Base-by-base conservation (phyloP, 2,329 filamentous ascomycete species). In the Trichoderma sp. region DNA sequence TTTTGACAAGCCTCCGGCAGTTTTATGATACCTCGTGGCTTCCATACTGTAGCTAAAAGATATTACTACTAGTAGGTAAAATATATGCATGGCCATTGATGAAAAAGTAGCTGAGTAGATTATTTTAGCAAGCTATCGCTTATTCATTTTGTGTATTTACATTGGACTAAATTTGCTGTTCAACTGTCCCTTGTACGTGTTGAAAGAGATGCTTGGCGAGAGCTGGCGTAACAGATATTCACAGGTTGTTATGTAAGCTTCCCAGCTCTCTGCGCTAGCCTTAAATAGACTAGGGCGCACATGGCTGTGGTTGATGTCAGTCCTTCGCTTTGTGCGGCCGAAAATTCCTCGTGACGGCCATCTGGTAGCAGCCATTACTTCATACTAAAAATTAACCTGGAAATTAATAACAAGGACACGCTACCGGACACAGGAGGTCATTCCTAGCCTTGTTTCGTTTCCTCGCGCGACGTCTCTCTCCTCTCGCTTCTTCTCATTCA, bases 311-410 rank as follows among this genome's bases (percentile, higher is more conserved):
- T 66, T 58, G 63, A 66, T 37, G 52, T 58, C 63, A 37, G 51
- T 49, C 8, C 46, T 24, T 49, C 46, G 46, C 32, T n/a, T 66
- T 66, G 63, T 66, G 63, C 52, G 63, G 52, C 63, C 26, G 55
- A 66, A 58, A 66, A 66, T 49, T 58, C 52, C 52, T 66, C 63
- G 63, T 66, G 63, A 66, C 63, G 49, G 37, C 63, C 1, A 26
- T 26, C 28, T 34, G 18, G 32, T 43, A 13, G 61, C 61, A 65
- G 34, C 61, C 51, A 56, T 56, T 55, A 54, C 51, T 39, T 55
- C 49, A 39, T 54, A 30, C 61, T 43, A 54, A 37, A 43, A 37
- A 43, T 56, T 30, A n/a, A 34, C 32, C 32, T 34, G 32, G 32
- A 34, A 58, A 49, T 55, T 58, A 66, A 58, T 6, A 66, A 49